Evolutionary conservation across 2,329 filamentous ascomycete genomes (phyloP).

Genomic region (Graphiopsis chlorocephala): DNA sequence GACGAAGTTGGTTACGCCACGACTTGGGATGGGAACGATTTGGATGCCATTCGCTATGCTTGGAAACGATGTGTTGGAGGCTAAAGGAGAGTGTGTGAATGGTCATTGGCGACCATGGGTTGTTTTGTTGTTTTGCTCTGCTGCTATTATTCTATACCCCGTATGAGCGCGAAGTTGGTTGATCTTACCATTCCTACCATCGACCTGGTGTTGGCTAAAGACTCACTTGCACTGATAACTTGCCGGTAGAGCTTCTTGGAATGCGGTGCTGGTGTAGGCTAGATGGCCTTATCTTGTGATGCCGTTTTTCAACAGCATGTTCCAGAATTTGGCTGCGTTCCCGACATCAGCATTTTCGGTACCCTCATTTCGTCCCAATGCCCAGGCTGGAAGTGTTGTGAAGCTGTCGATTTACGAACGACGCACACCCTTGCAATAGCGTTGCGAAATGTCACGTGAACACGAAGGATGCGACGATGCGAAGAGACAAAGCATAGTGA

Average conservation of each 20-base stretch:
- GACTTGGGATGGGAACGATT: not conserved
- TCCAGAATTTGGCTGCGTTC: too few species aligned
- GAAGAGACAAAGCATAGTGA: not conserved
- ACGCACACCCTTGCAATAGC: too few species aligned
- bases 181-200: not conserved
- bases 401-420: too few species aligned
- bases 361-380: too few species aligned
- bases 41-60: not conserved
- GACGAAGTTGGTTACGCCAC: not conserved
- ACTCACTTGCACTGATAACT: not conserved
- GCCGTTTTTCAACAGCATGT: too few species aligned
- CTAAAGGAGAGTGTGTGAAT: not conserved
- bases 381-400: too few species aligned
- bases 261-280: not conserved
- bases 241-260: not conserved
- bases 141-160: not conserved
- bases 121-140: not conserved
- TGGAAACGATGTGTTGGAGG: not conserved
- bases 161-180: not conserved
- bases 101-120: not conserved
- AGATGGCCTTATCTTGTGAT: not conserved
- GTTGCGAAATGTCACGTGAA: not conserved
- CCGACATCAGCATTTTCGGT: too few species aligned
- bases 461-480: not conserved
- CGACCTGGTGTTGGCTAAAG: not conserved